phyloP scores from a whole-genome alignment of 2,329 filamentous ascomycete genomes.

The Chaetoscypha palmicola region DNA sequence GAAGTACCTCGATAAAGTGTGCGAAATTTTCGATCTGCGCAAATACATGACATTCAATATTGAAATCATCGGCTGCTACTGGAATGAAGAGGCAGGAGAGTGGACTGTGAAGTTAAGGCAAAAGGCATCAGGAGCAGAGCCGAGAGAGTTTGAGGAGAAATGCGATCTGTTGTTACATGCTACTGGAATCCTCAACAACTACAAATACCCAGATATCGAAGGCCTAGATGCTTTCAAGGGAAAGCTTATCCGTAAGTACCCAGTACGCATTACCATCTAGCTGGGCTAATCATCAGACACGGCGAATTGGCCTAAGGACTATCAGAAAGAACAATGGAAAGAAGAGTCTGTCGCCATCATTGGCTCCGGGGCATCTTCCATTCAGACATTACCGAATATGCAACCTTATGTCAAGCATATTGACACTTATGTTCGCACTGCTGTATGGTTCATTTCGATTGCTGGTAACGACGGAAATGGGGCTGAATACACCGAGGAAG shows the following conservation, averaged over 20 bases:
- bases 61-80: slow-evolving; percentile 39
- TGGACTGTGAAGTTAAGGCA: slow-evolving; percentile 44
- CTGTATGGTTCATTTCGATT: slow-evolving; percentile 42
- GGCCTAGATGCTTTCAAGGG: slow-evolving; percentile 41
- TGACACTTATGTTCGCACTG: slow-evolving; percentile 44
- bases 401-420: slow-evolving; percentile 38
- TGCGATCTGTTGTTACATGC: slow-evolving; percentile 23
- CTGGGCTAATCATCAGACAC: slow-evolving; percentile 31
- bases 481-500: slow-evolving; percentile 37
- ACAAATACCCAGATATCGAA: slow-evolving; percentile 42
- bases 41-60: slow-evolving; percentile 48
- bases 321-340: slow-evolving; percentile 24
- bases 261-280: slow-evolving; percentile 25
- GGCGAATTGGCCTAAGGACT: slow-evolving; percentile 37
- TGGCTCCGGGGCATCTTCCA: slow-evolving; percentile 34
- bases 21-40: slow-evolving; percentile 40
- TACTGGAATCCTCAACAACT: slow-evolving; percentile 24
- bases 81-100: slow-evolving; percentile 41
- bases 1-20: slow-evolving; percentile 42
- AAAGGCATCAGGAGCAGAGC: slow-evolving; percentile 16
- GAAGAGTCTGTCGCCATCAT: slow-evolving; percentile 33
- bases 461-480: slow-evolving; percentile 40
- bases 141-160: slow-evolving; percentile 21
- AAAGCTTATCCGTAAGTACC: slow-evolving; percentile 37
- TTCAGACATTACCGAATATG: slow-evolving; percentile 32